phyloP scores from a whole-genome alignment of 345 rosid genomes.

The Moricandia arvensis region DNA sequence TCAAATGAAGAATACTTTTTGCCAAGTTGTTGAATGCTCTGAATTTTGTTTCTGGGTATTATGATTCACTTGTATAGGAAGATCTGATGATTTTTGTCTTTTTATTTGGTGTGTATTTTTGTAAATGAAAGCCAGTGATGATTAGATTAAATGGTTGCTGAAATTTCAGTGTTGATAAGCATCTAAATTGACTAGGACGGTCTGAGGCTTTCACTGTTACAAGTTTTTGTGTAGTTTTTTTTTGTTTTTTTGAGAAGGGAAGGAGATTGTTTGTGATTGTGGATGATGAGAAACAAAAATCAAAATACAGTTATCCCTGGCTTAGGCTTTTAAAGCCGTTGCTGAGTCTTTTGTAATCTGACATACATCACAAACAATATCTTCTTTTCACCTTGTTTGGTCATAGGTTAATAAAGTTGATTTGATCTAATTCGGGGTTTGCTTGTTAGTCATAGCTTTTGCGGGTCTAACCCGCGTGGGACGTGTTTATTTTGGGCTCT shows the following conservation, averaged over 20 bases:
- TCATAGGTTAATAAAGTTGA: no score
- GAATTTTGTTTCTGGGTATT: neutral
- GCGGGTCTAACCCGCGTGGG: no score
- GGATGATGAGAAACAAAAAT: slow-evolving; percentile 35
- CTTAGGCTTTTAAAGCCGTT: slow-evolving; percentile 27
- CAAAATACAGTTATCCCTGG: slow-evolving; percentile 40
- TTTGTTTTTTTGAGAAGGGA: no score
- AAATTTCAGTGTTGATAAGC: slow-evolving; percentile 25
- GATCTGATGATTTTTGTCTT: slow-evolving; percentile 23
- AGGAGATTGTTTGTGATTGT: neutral
- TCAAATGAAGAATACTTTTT: slow-evolving; percentile 19
- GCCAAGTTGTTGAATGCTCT: slow-evolving; percentile 27
- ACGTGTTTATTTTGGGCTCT: no score
- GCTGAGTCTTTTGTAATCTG: slow-evolving; percentile 37
- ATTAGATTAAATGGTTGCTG: slow-evolving; percentile 37
- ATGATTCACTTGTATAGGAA: slow-evolving; percentile 34
- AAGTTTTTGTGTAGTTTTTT: neutral
- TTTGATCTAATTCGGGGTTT: no score
- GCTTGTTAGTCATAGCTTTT: no score
- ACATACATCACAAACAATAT: neutral
- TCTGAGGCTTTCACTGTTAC: slow-evolving; percentile 24
- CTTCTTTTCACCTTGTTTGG: no score
- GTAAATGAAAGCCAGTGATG: slow-evolving; percentile 22
- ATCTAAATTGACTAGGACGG: slow-evolving; percentile 44
- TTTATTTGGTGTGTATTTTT: neutral